Evolutionary conservation across 2,329 filamentous ascomycete species (phyloP), one percentile per base, ranked within the genome.

Genomic region (Cladophialophora carrionii): DNA sequence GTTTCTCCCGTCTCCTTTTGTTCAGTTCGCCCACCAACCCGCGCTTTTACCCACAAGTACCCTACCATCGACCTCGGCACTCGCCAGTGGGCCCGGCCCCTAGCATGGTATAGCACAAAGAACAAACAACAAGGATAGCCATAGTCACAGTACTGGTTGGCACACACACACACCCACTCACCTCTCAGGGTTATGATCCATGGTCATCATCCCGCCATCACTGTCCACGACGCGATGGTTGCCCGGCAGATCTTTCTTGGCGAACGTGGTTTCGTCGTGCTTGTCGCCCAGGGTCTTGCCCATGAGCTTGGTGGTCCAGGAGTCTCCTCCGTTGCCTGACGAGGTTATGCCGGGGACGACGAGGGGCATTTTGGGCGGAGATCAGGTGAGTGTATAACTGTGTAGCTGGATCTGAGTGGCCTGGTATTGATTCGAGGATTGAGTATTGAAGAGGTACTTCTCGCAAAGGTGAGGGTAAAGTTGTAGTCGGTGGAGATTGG

Each of bases 201-300:
- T 75, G 1, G 79, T 78, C 64, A 71, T 72, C 68, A 77, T 73
- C 8, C 74, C 71, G 22, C 63, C 65, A 0, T 76, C 78, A 20
- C 14, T 54, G 61, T 77, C 76, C 32, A 82, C 60, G 14, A 82
- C 75, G 3, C 80, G 78, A 67, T 82, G 79, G 20, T 73, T 68
- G 55, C 78, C 59, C 1, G 80, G 80, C 3, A 82, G 74, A 51
- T 82, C 80, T 61, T 76, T 76, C 71, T 79, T 81, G 24, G 80
- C 76, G 59, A 82, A 82, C 1, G 73, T 76, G 77, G 81, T 68
- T 8, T 66, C 31, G 31, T 51, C 54, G 58, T 32, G 52, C 17
- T 51, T 54, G 1, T 80, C 77, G 43, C 75, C 75, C 48, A 82
- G 73, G 59, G 76, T 80, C 75, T 82, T 82, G 58, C 80, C 80